Evolutionary conservation across 768 basidiomycete genomes (phyloP).

Genomic region (Boletus subcaerulescens): DNA sequence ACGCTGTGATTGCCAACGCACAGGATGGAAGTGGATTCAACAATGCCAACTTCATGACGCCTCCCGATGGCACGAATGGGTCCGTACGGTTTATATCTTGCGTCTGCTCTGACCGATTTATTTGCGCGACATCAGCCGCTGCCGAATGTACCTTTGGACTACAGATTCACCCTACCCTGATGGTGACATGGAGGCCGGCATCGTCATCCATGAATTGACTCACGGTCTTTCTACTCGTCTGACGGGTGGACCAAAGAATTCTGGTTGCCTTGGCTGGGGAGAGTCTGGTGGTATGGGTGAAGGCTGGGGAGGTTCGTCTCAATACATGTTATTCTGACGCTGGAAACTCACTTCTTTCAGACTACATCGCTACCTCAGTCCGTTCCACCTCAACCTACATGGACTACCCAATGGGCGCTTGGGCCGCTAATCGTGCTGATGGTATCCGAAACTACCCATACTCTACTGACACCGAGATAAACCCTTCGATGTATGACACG

Average conservation of each 20-base stretch:
- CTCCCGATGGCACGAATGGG: conserved; percentile 81
- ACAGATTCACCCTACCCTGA: conserved; percentile 88
- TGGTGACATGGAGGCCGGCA: conserved; percentile 94
- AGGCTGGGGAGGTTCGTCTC: conserved; percentile 77
- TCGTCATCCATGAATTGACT: conserved; percentile 86
- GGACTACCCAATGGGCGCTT: conserved; percentile 90
- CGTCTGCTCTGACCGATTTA: neutral
- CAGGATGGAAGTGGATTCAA: conserved; percentile 94
- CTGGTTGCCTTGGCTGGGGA: conserved; percentile 93
- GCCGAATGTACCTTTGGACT: conserved; percentile 98
- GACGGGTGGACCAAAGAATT: conserved; percentile 91
- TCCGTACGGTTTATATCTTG: conserved; percentile 7
- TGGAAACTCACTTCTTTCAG: conserved; percentile 27
- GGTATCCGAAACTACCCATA: conserved; percentile 92
- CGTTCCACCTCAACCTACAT: conserved; percentile 69
- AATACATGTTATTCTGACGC: neutral
- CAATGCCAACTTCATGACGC: conserved; percentile 90
- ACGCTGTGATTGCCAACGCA: conserved; percentile 92
- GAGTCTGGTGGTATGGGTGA: conserved; percentile 98
- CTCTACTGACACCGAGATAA: conserved; percentile 71
- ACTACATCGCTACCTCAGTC: conserved; percentile 86
- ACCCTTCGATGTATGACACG: conserved; percentile 92
- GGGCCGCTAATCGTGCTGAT: conserved; percentile 75
- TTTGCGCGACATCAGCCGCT: conserved; percentile 41
- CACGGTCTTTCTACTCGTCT: conserved; percentile 93